Base-by-base conservation (phyloP, 2,329 filamentous ascomycete species). In the Penicillium capsulatum region DNA sequence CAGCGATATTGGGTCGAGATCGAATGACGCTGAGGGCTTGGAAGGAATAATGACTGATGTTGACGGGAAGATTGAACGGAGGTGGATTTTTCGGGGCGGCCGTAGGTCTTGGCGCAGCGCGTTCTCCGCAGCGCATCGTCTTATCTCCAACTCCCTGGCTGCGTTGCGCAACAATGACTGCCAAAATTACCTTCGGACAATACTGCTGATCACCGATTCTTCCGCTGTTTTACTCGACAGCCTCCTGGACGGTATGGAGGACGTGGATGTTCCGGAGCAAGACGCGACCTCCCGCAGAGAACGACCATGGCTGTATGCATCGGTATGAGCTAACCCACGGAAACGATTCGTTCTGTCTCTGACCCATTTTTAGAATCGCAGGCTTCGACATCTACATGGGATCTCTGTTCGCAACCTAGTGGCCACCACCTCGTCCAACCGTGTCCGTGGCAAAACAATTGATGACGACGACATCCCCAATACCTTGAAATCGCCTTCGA, bases 401-500 rank as follows among this genome's bases (percentile, higher is more conserved):
- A 80, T 97, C 53, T 91, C 86, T 40, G 70, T 96, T 36, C 86
- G 91, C 42, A 96, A 96, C 64, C 73, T 96, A 30, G 81, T 80
- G 46, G 81, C 95, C 51, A 72, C 71, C 16, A 72, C 71, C 47
- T 69, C 72, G 42, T 69, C 71, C 48, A 69, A 69, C 56, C 69
- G 75, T 44, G 49, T 61, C 26, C 73, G 73, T 36, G 69, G 72
- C 10, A 77, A 75, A 64, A 84, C 86, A 27, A 83, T 84, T 56
- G 86, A 91, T 66, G 90, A 83, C 54, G 79, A 90, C 54, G 83
- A 81, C 20, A 76, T 84, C 22, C 79, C 87, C 20, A 82, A 82
- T 51, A 69, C 75, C 5, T 66, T 80, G 49, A 80, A 80, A 51
- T 81, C 80, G 9, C 78, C 84, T 0, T 77, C 76, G 26, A 92